phyloP scores from a whole-genome alignment of 352 stramenopile species.

The Pythium apleroticum region DNA sequence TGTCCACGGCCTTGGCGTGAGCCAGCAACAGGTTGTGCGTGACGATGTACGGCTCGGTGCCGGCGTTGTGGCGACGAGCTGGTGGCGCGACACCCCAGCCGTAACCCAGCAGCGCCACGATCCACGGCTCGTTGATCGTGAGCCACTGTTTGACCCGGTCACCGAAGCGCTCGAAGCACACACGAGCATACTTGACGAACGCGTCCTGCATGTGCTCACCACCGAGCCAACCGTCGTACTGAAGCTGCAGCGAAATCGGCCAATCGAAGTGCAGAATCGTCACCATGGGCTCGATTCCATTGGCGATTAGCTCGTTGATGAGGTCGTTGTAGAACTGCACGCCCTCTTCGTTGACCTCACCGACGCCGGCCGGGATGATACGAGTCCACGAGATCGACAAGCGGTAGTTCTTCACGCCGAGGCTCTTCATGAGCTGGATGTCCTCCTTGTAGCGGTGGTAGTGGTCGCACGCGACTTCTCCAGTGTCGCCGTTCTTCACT shows the following conservation, averaged over 20 bases:
- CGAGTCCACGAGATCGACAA: conserved; percentile 93
- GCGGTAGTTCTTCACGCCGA: conserved; percentile 90
- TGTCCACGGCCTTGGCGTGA: conserved; percentile 76
- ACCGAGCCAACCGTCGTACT: conserved; percentile 60
- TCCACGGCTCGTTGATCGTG: conserved; percentile 94
- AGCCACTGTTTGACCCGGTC: conserved; percentile 91
- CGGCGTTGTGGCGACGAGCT: conserved; percentile 40
- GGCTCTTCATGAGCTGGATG: conserved; percentile 85
- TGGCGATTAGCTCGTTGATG: conserved; percentile 77
- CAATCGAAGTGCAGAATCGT: conserved; percentile 97
- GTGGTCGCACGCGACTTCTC: conserved; percentile 89
- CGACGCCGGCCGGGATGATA: conserved; percentile 54
- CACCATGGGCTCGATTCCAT: conserved; percentile 83
- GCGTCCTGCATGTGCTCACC: conserved; percentile 52
- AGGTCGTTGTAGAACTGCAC: conserved; percentile 91
- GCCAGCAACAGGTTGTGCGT: conserved; percentile 90
- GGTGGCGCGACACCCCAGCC: conserved; percentile 74
- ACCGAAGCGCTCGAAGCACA: conserved; percentile 90
- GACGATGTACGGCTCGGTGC: conserved; percentile 34
- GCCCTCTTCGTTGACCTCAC: conserved; percentile 72
- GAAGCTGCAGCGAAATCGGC: conserved; percentile 65
- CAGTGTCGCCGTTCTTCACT: conserved; percentile 45
- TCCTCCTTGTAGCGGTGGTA: conserved; percentile 90
- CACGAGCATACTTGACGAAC: conserved; percentile 82
- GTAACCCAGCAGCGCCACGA: conserved; percentile 42